A percentile compares a stretch with the other conserved stretches of the same genome.
Evolutionary conservation across 2,329 filamentous ascomycete species (phyloP).

Genomic region (Microdochium nivale): DNA sequence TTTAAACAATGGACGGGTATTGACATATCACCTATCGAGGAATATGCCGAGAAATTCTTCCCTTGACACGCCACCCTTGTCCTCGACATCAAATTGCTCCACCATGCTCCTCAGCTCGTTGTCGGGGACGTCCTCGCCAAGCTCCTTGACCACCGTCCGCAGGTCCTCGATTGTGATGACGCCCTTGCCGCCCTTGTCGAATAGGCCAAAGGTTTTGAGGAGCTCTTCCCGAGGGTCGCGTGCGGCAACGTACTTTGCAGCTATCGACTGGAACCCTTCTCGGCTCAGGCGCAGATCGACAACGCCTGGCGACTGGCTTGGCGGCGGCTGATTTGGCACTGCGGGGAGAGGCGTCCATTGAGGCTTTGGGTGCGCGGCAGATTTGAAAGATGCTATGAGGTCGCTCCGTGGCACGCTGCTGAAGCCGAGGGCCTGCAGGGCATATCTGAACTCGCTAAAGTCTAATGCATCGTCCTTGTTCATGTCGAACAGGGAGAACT

Average conservation of each 20-base stretch:
- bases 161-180: slow-evolving; percentile 85
- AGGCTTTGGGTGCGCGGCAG: slow-evolving; percentile 66
- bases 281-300: slow-evolving; percentile 66
- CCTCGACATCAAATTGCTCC: slow-evolving; percentile 93
- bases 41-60: slow-evolving; percentile 60
- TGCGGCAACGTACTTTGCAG: slow-evolving; percentile 70
- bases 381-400: slow-evolving; percentile 70
- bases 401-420: slow-evolving; percentile 73
- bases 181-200: slow-evolving; percentile 88
- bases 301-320: slow-evolving; percentile 46
- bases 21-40: slow-evolving; percentile 17
- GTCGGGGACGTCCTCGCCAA: slow-evolving; percentile 88
- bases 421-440: slow-evolving; percentile 91
- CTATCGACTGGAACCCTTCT: slow-evolving; percentile 64
- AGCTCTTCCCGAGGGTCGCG: slow-evolving; percentile 90
- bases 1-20: neutral
- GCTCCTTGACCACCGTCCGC: slow-evolving; percentile 75
- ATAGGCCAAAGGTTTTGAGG: slow-evolving; percentile 81
- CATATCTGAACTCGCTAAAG: slow-evolving; percentile 97
- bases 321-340: slow-evolving; percentile 33
- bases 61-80: slow-evolving; percentile 68
- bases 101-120: slow-evolving; percentile 94
- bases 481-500: slow-evolving; percentile 95
- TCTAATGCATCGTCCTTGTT: slow-evolving; percentile 92
- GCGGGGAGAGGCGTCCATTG: slow-evolving; percentile 38